Evolutionary conservation across 768 basidiomycete species (phyloP).

Genomic region (Sarcodon aspratus): DNA sequence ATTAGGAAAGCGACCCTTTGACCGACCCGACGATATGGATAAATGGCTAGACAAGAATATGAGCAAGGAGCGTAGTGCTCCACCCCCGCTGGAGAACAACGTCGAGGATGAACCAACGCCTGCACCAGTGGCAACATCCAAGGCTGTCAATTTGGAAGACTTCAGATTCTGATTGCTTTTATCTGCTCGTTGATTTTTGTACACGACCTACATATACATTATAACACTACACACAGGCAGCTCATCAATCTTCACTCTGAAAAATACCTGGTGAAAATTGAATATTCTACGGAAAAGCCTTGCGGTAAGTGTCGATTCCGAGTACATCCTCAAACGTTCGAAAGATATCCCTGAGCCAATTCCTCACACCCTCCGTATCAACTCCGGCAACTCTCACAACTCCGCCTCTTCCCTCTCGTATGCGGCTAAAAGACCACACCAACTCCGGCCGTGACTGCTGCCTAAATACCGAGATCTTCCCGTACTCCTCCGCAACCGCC

Average conservation of each 20-base stretch:
- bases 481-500: constrained; percentile 37
- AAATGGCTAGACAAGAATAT: constrained; percentile 87
- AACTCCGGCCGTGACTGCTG: constrained; percentile 39
- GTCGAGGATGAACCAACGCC: constrained; percentile 28
- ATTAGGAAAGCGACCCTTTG: constrained; percentile 75
- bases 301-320: constrained; percentile 54
- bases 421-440: constrained; percentile 72
- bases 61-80: constrained; percentile 45
- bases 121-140: constrained; percentile 30
- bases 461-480: constrained; percentile 53
- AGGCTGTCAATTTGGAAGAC: not conserved
- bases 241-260: not conserved
- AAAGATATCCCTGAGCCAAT: constrained; percentile 55
- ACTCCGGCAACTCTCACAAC: constrained; percentile 66
- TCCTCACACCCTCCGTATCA: constrained; percentile 65
- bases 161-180: constrained; percentile 1
- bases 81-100: constrained; percentile 43
- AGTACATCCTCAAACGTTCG: constrained; percentile 36
- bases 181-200: not conserved
- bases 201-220: constrained; percentile 5
- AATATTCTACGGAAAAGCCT: constrained; percentile 37
- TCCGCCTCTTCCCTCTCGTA: constrained; percentile 34
- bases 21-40: constrained; percentile 87
- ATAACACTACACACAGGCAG: not conserved
- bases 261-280: not conserved